Conservation (phyloP, 1,139 yeast genomes). For the Citeromyces siamensis region DNA sequence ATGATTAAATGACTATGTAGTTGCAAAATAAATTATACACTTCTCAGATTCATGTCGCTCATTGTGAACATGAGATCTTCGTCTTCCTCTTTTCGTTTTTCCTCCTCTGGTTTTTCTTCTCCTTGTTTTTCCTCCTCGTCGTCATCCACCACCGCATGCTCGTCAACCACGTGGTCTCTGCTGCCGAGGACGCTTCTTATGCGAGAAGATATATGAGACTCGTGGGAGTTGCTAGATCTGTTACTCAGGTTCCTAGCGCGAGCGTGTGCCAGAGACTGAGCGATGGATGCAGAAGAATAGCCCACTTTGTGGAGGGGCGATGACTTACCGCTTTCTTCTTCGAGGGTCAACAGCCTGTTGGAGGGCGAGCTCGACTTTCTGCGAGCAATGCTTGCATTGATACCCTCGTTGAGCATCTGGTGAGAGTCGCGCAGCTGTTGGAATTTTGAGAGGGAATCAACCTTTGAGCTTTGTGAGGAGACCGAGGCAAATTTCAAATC, state of each 20-base stretch:
- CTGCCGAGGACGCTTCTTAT: background rate
- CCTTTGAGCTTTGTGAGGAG: constrained; percentile 9
- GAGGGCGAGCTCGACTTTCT: constrained; percentile 2
- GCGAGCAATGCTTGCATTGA: constrained; percentile 4
- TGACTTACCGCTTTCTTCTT: constrained; percentile 1
- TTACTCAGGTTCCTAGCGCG: constrained; percentile 9
- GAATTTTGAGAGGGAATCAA: constrained; percentile 14
- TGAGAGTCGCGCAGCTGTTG: constrained; percentile 15
- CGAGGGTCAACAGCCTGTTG: background rate
- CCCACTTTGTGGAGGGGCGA: background rate
- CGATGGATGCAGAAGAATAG: constrained; percentile 11
- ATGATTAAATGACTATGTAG: too few species aligned
- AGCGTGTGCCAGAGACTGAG: constrained; percentile 14
- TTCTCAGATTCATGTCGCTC: constrained; percentile 63
- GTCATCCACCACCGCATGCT: constrained; percentile 9
- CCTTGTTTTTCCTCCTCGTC: constrained; percentile 7
- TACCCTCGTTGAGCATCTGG: constrained; percentile 12
- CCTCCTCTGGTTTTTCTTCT: constrained; percentile 9
- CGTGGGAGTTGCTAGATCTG: constrained; percentile 9
- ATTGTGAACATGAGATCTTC: constrained; percentile 78
- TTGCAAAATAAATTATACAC: background rate
- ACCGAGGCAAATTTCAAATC: constrained; percentile 26
- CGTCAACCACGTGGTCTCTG: constrained; percentile 3
- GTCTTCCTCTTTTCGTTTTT: constrained; percentile 42
- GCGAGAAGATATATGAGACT: constrained; percentile 5